A percentile compares a stretch with the other conserved stretches of the same genome.
These are phyloP conservation scores for Dactylellina leptospora DNA, from an alignment of 2,329 filamentous ascomycete species.

Conservation along the genomic window DNA sequence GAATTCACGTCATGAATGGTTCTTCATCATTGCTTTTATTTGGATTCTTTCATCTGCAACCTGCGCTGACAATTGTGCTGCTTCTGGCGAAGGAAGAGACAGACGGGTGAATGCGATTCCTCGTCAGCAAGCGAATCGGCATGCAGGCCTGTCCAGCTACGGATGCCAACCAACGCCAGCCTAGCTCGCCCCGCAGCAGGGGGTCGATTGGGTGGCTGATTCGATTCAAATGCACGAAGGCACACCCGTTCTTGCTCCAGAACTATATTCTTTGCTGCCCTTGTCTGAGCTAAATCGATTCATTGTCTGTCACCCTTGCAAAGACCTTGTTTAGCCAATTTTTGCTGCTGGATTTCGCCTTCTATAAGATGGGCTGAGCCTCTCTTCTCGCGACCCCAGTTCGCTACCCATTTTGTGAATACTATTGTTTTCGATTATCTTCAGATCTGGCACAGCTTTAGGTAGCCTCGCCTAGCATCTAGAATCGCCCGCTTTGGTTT, in stretches of 20 bases:
- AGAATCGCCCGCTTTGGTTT: background rate
- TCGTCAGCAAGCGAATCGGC: slow-evolving; percentile 33
- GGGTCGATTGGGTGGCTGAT: slow-evolving; percentile 18
- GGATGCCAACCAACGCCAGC: slow-evolving; percentile 3
- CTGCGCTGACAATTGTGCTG: slow-evolving; percentile 37
- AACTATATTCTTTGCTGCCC: background rate
- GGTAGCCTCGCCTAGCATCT: slow-evolving; percentile 17
- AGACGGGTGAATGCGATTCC: slow-evolving; percentile 17
- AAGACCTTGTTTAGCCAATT: slow-evolving; percentile 38
- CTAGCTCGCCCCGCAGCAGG: slow-evolving; percentile 19
- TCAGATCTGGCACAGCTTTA: slow-evolving; percentile 27
- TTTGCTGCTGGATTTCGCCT: slow-evolving; percentile 6
- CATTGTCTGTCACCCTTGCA: slow-evolving; percentile 22
- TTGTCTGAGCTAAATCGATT: slow-evolving; percentile 39
- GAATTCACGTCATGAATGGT: too few species aligned
- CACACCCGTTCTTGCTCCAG: background rate
- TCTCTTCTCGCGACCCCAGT: slow-evolving; percentile 20
- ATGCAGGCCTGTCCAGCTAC: slow-evolving; percentile 1
- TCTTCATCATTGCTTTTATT: background rate
- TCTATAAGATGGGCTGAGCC: slow-evolving; percentile 15
- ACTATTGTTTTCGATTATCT: background rate
- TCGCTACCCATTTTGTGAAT: background rate
- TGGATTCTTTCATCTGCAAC: background rate
- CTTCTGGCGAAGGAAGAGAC: slow-evolving; percentile 9
- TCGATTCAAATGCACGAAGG: slow-evolving; percentile 13